Evolutionary conservation across 768 basidiomycete genomes (phyloP).

Genomic region (Boletus tylopilopsis): DNA sequence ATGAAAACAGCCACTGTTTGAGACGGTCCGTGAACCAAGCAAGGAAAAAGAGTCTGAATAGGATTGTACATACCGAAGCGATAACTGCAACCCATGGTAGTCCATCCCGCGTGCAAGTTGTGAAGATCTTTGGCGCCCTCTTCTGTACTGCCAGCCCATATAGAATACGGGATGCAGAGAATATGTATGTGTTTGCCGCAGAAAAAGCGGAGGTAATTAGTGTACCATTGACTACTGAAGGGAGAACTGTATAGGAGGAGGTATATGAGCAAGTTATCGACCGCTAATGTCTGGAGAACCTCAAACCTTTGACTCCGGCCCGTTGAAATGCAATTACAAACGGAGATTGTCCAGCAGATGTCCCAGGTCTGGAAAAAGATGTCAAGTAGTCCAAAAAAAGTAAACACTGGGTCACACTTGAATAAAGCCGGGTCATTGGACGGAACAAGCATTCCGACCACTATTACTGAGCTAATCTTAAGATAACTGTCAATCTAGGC

Average conservation of each 20-base stretch:
- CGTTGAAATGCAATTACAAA: conserved; percentile 79
- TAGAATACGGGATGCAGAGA: conserved; percentile 38
- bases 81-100: conserved; percentile 43
- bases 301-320: conserved; percentile 62
- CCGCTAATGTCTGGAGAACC: conserved; percentile 1
- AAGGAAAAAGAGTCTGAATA: conserved; percentile 6
- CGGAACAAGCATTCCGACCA: conserved; percentile 77
- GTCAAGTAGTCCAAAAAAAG: background rate
- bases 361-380: conserved; percentile 4
- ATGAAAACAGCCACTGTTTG: conserved; percentile 37
- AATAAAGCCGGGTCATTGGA: conserved; percentile 57
- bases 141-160: conserved; percentile 45
- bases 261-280: background rate
- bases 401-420: conserved; percentile 26
- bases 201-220: conserved; percentile 73
- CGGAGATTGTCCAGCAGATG: conserved; percentile 65
- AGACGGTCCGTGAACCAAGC: conserved; percentile 8
- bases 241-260: conserved; percentile 39
- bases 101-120: conserved; percentile 44
- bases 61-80: conserved; percentile 21
- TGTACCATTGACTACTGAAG: conserved; percentile 68
- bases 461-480: conserved; percentile 32
- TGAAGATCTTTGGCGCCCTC: conserved; percentile 50
- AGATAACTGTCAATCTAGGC: background rate
- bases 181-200: conserved; percentile 52